These are phyloP conservation scores for Dothistroma septosporum DNA, from an alignment of 2,329 filamentous ascomycete genomes.

Conservation along the genomic window DNA sequence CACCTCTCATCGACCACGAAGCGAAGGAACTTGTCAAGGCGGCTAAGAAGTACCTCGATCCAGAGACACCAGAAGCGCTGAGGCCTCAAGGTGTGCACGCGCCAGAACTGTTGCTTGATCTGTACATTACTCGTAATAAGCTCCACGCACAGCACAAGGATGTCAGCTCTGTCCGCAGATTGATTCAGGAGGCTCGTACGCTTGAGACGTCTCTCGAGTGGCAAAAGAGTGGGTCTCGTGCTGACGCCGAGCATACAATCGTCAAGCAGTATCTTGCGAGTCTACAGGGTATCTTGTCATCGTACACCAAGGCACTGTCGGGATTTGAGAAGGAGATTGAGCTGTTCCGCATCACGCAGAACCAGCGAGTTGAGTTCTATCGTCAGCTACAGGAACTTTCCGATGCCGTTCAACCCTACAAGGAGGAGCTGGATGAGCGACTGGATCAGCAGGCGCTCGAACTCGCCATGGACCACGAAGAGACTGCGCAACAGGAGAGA, in stretches of 20 bases:
- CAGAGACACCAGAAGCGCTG: constrained; percentile 55
- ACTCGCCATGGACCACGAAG: constrained; percentile 45
- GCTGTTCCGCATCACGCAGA: constrained; percentile 73
- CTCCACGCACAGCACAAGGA: constrained; percentile 49
- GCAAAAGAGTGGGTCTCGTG: constrained; percentile 54
- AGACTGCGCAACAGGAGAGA: constrained; percentile 55
- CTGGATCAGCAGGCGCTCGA: constrained; percentile 50
- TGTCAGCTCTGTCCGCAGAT: constrained; percentile 63
- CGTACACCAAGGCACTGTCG: constrained; percentile 50
- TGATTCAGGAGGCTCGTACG: constrained; percentile 65
- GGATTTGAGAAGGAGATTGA: constrained; percentile 67
- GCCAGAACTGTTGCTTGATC: constrained; percentile 57
- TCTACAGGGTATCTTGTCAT: constrained; percentile 51
- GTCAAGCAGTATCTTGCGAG: constrained; percentile 59
- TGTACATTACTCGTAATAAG: constrained; percentile 45
- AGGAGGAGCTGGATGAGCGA: constrained; percentile 57
- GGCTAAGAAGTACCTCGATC: constrained; percentile 35
- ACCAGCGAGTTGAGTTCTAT: constrained; percentile 83
- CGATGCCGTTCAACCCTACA: constrained; percentile 74
- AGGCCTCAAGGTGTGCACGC: constrained; percentile 61
- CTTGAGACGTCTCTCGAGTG: constrained; percentile 58
- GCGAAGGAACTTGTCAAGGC: constrained; percentile 44
- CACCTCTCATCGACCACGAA: constrained; percentile 70
- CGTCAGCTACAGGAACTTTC: constrained; percentile 86
- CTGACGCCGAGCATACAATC: constrained; percentile 60